Base-by-base conservation (phyloP, 805 yeast species). In the Barnettozyma sp. region DNA sequence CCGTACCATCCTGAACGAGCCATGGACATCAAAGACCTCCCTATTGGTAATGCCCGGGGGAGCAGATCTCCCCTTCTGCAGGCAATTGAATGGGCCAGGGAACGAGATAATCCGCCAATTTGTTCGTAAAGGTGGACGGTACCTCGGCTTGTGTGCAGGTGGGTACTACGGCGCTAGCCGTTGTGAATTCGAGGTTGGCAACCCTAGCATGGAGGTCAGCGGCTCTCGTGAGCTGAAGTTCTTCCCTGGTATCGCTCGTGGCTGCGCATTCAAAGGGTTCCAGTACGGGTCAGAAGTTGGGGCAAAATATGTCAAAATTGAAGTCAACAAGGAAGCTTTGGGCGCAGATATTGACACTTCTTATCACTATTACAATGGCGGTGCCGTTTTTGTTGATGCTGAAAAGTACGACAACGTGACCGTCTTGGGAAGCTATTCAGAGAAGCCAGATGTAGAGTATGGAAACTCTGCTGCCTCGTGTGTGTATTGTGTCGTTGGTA, bases 11-110 rank as follows among this genome's bases (percentile, higher is more conserved):
- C 58, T 71, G 34, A 70, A 74, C 17, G 97, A 92, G 50, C 97
- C 98, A 0, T 92, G 98, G 99, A 70, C 71, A 43, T 50, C 72
- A 7, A 83, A 83, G 50, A 83, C 97, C 0, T 65, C 94, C 0
- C 63, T 84, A 44, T 54, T 92, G 28, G 95, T 87, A 2, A 58
- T 92, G 19, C 99, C 98, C 0, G 99, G 98, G 4, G 99, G 99
- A 7, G 97, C 97, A 1, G 98, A 92, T 55, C 62, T 86, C 34
- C 97, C 97, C 0, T 75, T 80, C 46, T 84, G 95, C 44, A 65
- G 68, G 35, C 73, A 70, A 4, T 69, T 94, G 43, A 78, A 81
- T 50, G 90, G 94, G 1, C 60, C 58, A 2, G 85, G 87, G 0
- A 83, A 80, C 49, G 49, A 60, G 8, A 63, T 66, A 25, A 83